Conservation (phyloP, 768 basidiomycete genomes). For the Podaxis sp. region DNA sequence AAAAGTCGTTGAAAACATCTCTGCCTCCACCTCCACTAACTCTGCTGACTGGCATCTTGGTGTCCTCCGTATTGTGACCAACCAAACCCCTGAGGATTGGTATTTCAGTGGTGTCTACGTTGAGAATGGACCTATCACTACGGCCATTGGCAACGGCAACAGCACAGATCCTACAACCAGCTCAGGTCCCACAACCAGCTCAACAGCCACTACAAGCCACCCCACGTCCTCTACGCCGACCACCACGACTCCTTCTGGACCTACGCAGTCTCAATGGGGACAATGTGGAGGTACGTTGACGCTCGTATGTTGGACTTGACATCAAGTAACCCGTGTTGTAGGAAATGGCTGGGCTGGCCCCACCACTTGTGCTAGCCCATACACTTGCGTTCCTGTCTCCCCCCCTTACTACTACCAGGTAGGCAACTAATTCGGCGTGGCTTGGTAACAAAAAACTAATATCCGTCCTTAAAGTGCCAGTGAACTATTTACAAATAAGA, state of each 20-base stretch:
- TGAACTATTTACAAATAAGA: slow-evolving; percentile 12
- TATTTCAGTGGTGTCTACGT: slow-evolving; percentile 63
- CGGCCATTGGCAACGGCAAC: slow-evolving; percentile 41
- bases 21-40: slow-evolving; percentile 55
- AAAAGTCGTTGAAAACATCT: slow-evolving; percentile 47
- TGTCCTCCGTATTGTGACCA: slow-evolving; percentile 55
- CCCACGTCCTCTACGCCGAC: slow-evolving; percentile 27
- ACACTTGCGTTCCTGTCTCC: slow-evolving; percentile 45
- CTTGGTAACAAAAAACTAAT: background rate
- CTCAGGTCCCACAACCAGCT: slow-evolving; percentile 22
- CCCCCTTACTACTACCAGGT: slow-evolving; percentile 58
- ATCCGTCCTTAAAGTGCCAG: slow-evolving; percentile 16
- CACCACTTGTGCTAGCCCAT: slow-evolving; percentile 41
- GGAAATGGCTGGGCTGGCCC: slow-evolving; percentile 48
- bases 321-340: slow-evolving; percentile 15
- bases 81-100: slow-evolving; percentile 50
- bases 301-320: background rate
- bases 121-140: slow-evolving; percentile 57
- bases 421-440: slow-evolving; percentile 5
- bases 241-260: slow-evolving; percentile 33
- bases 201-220: slow-evolving; percentile 23
- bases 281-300: slow-evolving; percentile 49
- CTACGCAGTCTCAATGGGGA: slow-evolving; percentile 44
- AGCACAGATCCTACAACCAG: slow-evolving; percentile 18
- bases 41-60: slow-evolving; percentile 63